These are phyloP conservation scores for Chaetothyriales sp. DNA, from an alignment of 2,329 filamentous ascomycete genomes.

Conservation along the genomic window DNA sequence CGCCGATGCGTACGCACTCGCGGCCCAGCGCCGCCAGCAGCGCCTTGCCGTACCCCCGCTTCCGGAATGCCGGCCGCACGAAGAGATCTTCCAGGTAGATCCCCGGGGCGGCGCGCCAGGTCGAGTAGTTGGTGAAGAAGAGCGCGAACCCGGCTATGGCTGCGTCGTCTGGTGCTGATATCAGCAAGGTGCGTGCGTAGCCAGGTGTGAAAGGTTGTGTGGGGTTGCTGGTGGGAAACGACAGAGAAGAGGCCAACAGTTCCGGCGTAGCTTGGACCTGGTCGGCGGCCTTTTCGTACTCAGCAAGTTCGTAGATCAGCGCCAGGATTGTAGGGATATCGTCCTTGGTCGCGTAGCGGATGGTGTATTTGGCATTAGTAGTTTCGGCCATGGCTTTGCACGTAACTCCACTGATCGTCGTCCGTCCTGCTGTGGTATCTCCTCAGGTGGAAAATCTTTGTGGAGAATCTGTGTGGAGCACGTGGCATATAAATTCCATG, in stretches of 20 bases:
- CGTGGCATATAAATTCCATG: no score
- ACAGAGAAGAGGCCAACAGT: constrained; percentile 58
- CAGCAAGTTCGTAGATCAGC: constrained; percentile 71
- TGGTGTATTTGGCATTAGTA: constrained; percentile 10
- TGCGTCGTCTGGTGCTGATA: constrained; percentile 30
- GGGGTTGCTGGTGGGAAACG: constrained; percentile 44
- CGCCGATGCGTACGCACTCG: constrained; percentile 57
- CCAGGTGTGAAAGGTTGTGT: constrained; percentile 23
- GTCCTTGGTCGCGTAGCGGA: constrained; percentile 26
- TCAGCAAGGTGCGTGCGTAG: constrained; percentile 61
- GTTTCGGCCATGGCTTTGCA: constrained; percentile 14
- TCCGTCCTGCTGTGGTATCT: no score
- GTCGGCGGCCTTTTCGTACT: constrained; percentile 66
- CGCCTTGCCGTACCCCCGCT: constrained; percentile 63
- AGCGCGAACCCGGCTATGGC: constrained; percentile 61
- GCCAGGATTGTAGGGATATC: constrained; percentile 68
- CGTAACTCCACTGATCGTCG: no score
- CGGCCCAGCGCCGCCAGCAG: constrained; percentile 63
- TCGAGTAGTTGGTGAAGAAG: constrained; percentile 93
- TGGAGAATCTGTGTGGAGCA: no score
- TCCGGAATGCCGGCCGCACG: constrained; percentile 54
- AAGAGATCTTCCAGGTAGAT: constrained; percentile 94
- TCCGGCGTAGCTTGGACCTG: constrained; percentile 65
- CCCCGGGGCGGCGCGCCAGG: constrained; percentile 73
- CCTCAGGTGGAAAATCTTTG: no score